phyloP scores from a whole-genome alignment of 306 rosid genomes.

The Calophaca sinica region DNA sequence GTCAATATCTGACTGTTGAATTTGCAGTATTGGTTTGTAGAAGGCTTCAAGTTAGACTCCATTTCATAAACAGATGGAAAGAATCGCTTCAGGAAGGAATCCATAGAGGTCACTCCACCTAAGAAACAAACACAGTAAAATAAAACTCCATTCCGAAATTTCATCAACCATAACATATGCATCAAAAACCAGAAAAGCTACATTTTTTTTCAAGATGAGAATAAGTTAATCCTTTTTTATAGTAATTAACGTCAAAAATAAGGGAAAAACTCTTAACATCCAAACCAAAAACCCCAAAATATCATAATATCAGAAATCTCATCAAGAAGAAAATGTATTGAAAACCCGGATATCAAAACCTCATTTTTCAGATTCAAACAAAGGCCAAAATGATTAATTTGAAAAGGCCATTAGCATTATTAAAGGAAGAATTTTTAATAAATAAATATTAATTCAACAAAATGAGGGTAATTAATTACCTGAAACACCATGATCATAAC shows the following conservation, averaged over 20 bases:
- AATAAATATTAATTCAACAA: background rate
- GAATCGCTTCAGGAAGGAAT: slow-evolving; percentile 60
- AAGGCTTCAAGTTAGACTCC: slow-evolving; percentile 44
- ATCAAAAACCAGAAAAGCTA: slow-evolving; percentile 15
- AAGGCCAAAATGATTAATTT: background rate
- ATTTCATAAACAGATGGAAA: slow-evolving; percentile 67
- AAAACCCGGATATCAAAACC: slow-evolving; percentile 7
- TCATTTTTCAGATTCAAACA: slow-evolving; percentile 29
- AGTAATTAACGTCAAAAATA: background rate
- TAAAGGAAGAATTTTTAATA: background rate
- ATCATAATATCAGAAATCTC: too few relatives aligned
- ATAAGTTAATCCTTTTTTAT: background rate
- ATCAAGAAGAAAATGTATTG: background rate
- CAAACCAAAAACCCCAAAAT: background rate
- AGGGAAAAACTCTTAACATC: background rate
- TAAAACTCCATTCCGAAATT: slow-evolving; percentile 7
- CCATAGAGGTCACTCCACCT: slow-evolving; percentile 95
- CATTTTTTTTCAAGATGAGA: background rate
- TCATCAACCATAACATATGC: slow-evolving; percentile 20
- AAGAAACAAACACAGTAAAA: background rate
- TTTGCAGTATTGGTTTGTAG: slow-evolving; percentile 72
- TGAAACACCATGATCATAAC: slow-evolving; percentile 87
- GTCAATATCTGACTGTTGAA: slow-evolving; percentile 70
- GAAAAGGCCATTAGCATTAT: background rate
- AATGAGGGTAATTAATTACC: slow-evolving; percentile 53